Evolutionary conservation across 2,329 filamentous ascomycete species (phyloP).

Genomic region (Microcyclospora tardicrescens): DNA sequence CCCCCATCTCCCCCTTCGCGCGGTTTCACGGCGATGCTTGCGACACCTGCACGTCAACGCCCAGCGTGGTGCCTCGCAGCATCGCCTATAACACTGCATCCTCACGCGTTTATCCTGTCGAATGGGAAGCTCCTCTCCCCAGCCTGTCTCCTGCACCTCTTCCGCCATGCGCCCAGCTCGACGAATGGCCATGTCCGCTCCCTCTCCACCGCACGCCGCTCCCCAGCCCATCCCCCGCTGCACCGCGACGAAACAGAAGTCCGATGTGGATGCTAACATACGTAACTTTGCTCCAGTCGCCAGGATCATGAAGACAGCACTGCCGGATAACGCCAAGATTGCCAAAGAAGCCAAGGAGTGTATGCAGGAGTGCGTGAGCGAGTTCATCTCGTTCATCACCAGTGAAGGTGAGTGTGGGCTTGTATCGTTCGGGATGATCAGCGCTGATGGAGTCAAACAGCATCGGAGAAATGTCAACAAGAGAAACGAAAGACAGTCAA

Average conservation of each 20-base stretch:
- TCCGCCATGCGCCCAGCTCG: constrained; percentile 18
- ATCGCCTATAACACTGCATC: constrained; percentile 28
- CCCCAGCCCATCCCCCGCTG: constrained; percentile 15
- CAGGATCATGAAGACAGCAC: constrained; percentile 95
- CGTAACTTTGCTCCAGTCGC: constrained; percentile 91
- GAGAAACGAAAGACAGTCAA: constrained; percentile 99
- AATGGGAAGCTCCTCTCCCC: constrained; percentile 29
- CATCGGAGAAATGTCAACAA: constrained; percentile 97
- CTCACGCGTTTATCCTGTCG: constrained; percentile 31
- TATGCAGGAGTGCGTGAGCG: constrained; percentile 99
- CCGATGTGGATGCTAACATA: constrained; percentile 75
- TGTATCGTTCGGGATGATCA: background rate
- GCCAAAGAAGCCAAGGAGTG: constrained; percentile 95
- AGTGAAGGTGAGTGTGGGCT: constrained; percentile 66
- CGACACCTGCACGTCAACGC: constrained; percentile 17
- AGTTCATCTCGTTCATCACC: constrained; percentile 99
- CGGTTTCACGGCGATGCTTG: background rate
- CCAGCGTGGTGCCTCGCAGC: background rate
- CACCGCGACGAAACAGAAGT: constrained; percentile 19
- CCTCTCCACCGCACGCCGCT: constrained; percentile 22
- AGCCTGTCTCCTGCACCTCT: constrained; percentile 23
- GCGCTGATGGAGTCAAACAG: constrained; percentile 34
- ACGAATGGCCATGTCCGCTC: constrained; percentile 32
- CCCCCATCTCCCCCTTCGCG: constrained; percentile 14
- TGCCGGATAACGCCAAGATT: constrained; percentile 97